phyloP scores from a whole-genome alignment of 2,329 filamentous ascomycete genomes.

The Pseudocercospora eumusae region DNA sequence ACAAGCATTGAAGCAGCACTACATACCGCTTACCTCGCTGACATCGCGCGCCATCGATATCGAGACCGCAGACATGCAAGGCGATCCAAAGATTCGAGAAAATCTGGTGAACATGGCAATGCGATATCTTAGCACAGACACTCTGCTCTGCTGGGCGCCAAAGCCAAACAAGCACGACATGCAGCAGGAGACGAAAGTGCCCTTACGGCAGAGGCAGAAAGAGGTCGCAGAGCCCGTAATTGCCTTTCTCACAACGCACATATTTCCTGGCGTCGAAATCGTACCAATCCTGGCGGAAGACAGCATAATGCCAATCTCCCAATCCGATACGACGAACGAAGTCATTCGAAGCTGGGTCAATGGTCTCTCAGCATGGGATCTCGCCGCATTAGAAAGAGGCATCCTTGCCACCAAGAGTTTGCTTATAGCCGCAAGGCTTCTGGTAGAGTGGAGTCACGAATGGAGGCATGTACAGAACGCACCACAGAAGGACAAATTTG shows the following conservation, averaged over 20 bases:
- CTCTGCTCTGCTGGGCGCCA: conserved; percentile 85
- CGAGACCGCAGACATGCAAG: conserved; percentile 62
- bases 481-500: conserved; percentile 58
- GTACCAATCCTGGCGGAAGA: conserved; percentile 76
- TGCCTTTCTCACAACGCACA: conserved; percentile 65
- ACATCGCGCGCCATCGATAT: conserved; percentile 83
- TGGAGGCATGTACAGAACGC: conserved; percentile 55
- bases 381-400: conserved; percentile 82
- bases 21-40: conserved; percentile 87
- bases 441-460: conserved; percentile 86
- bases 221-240: conserved; percentile 70
- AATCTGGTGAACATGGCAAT: conserved; percentile 69
- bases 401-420: conserved; percentile 86
- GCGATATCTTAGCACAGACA: conserved; percentile 89
- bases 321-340: conserved; percentile 72
- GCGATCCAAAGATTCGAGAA: conserved; percentile 57
- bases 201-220: conserved; percentile 71
- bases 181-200: conserved; percentile 26
- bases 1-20: conserved; percentile 80
- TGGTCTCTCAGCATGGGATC: conserved; percentile 72
- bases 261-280: conserved; percentile 84
- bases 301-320: conserved; percentile 72
- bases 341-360: conserved; percentile 77
- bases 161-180: conserved; percentile 52
- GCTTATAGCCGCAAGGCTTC: conserved; percentile 70